These are phyloP conservation scores for Phytopythium helicoides DNA, from an alignment of 352 stramenopile species.

Conservation along the genomic window DNA sequence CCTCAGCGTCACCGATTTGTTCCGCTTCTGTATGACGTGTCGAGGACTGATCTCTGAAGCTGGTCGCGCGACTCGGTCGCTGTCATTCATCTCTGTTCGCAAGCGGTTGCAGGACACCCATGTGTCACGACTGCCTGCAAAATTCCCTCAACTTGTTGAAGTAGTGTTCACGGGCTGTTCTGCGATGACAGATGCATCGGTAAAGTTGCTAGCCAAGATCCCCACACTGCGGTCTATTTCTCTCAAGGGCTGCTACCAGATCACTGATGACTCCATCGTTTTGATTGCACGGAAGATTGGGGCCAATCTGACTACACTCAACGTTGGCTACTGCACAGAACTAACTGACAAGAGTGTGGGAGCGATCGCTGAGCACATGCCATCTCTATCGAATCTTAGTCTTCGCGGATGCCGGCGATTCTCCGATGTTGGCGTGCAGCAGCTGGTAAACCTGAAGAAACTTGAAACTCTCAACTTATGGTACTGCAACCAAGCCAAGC, in stretches of 20 bases:
- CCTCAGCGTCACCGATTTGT: constrained; percentile 52
- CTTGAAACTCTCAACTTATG: constrained; percentile 69
- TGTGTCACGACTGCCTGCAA: constrained; percentile 29
- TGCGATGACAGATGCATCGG: constrained; percentile 46
- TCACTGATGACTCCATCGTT: constrained; percentile 45
- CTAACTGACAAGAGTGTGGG: constrained; percentile 57
- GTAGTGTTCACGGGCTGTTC: constrained; percentile 64
- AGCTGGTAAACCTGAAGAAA: constrained; percentile 31
- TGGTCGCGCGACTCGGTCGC: constrained; percentile 28
- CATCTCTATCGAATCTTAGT: constrained; percentile 48
- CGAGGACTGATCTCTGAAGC: constrained; percentile 42
- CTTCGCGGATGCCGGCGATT: constrained; percentile 62
- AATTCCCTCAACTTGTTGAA: constrained; percentile 51
- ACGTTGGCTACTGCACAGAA: constrained; percentile 77
- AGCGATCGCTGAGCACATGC: constrained; percentile 35
- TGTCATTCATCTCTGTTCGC: constrained; percentile 61
- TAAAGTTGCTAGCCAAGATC: constrained; percentile 39
- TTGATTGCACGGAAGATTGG: constrained; percentile 22
- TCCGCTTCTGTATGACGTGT: constrained; percentile 43
- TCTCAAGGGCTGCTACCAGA: constrained; percentile 69
- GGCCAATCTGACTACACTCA: constrained; percentile 47
- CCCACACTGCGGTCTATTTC: constrained; percentile 34
- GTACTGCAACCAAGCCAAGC: constrained; percentile 79
- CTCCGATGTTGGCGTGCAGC: constrained; percentile 46
- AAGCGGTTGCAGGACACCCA: constrained; percentile 44